Evolutionary conservation across 129 eudicot species (phyloP), one percentile per base, ranked within the genome.

Genomic region (Logfia minima): DNA sequence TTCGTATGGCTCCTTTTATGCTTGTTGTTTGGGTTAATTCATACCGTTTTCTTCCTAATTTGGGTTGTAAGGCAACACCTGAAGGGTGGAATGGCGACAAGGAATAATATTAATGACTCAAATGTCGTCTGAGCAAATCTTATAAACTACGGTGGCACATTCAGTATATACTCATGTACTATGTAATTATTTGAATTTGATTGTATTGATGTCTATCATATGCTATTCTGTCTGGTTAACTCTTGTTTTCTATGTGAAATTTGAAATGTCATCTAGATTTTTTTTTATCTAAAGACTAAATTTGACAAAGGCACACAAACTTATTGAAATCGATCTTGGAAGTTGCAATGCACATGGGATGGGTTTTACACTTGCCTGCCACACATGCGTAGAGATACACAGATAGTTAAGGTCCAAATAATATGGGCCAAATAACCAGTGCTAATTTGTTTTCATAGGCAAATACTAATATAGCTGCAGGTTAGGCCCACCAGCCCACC

Each of bases 41-140:
- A 76, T 56, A 75, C 84, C 2, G 8, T 81, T 45, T 81, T 67
- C 72, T 75, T 81, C 29, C 7, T 81, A 59, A 64, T 16, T 1
- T 68, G 76, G 66, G 58, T 32, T 32, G 35, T 75, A 43, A 75
- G 69, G 66, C 41, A 52, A 14, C 0, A 53, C 0, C n/a, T 43
- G 9, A 58, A 68, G 41, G 67, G 58, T 67, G 23, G 21, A 55
- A 34, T 3, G 8, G 18, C 14, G 3, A 68, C 69, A 35, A 56
- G 61, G 37, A 78, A 70, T 11, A 58, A 19, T 32, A 70, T 39
- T 18, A 58, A 8, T 48, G 8, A 29, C 7, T 31, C 9, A 4
- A 32, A 67, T 68, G 22, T 11, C 8, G 75, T 68, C 37, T 31
- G 24, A 68, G 43, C 16, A 35, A 2, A n/a, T 35, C 3, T 37